Percentiles rank a stretch among this genome's conserved stretches.
Conservation (phyloP, 441 rosid genomes). For the Isatis lusitanica region DNA sequence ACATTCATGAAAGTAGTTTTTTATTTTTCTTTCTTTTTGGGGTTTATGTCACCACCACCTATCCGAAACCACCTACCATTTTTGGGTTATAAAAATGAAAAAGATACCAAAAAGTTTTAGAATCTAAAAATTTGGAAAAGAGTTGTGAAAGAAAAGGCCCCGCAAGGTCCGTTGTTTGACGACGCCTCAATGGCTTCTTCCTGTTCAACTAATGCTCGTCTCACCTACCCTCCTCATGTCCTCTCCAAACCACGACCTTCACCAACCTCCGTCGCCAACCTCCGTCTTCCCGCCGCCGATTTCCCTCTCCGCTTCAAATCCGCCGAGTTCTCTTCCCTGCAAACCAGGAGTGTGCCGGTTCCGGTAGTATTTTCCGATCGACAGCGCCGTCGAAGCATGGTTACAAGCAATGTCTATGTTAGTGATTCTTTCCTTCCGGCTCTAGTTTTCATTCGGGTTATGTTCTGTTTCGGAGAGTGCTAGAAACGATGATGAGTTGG, state of each 20-base stretch:
- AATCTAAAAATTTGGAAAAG: neutral
- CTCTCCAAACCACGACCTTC: slow-evolving; percentile 18
- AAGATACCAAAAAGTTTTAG: neutral
- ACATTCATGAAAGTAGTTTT: too few relatives aligned
- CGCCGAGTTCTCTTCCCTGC: slow-evolving; percentile 14
- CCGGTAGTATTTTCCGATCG: slow-evolving; percentile 26
- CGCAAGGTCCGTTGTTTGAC: slow-evolving; percentile 5
- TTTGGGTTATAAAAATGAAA: neutral
- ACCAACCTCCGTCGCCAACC: slow-evolving; percentile 30
- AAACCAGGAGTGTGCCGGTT: neutral
- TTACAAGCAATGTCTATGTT: slow-evolving; percentile 31
- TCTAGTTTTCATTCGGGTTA: neutral
- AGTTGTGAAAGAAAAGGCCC: neutral
- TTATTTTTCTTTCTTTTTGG: too few relatives aligned
- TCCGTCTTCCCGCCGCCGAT: slow-evolving; percentile 21
- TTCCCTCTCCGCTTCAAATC: slow-evolving; percentile 1
- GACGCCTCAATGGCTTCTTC: slow-evolving; percentile 34
- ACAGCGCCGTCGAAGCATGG: slow-evolving; percentile 22
- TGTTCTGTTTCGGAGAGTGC: neutral
- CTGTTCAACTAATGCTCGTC: slow-evolving; percentile 24
- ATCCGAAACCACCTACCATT: neutral
- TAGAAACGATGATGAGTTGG: neutral
- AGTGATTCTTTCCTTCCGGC: neutral
- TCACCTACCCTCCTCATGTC: slow-evolving; percentile 32
- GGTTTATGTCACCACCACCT: neutral